phyloP scores from a whole-genome alignment of 768 basidiomycete genomes.

The Rhodotorula diobovata region DNA sequence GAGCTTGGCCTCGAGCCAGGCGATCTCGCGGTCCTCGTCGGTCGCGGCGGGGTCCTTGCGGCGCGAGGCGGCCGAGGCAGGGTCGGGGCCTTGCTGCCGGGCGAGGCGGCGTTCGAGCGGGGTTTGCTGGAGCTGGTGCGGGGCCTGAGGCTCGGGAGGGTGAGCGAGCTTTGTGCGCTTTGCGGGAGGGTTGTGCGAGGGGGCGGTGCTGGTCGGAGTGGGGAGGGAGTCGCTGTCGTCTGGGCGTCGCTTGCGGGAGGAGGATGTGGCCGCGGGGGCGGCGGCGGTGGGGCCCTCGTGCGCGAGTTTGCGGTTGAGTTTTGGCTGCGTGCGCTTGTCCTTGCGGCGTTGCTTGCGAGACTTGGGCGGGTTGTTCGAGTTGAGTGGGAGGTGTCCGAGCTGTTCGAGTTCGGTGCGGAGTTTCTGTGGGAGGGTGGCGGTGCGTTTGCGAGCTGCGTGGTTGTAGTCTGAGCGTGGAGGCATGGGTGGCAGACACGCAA shows the following conservation, averaged over 20 bases:
- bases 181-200: not conserved
- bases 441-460: slow-evolving; percentile 25
- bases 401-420: slow-evolving; percentile 33
- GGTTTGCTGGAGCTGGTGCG: slow-evolving; percentile 30
- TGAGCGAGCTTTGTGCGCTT: not conserved
- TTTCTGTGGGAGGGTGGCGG: slow-evolving; percentile 28
- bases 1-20: slow-evolving; percentile 72
- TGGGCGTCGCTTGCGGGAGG: not conserved
- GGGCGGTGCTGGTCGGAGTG: not conserved
- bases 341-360: slow-evolving; percentile 37
- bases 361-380: slow-evolving; percentile 8
- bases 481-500: not conserved
- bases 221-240: not conserved
- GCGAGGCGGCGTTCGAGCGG: slow-evolving; percentile 29
- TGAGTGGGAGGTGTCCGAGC: slow-evolving; percentile 25
- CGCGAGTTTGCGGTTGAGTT: slow-evolving; percentile 14
- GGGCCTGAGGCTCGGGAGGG: not conserved
- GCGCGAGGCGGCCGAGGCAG: slow-evolving; percentile 1
- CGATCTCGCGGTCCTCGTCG: slow-evolving; percentile 80
- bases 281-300: not conserved
- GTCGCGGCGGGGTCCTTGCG: slow-evolving; percentile 47
- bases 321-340: slow-evolving; percentile 23
- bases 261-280: too few relatives aligned
- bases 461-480: slow-evolving; percentile 11
- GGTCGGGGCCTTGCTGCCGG: slow-evolving; percentile 24